Base-by-base conservation (phyloP, 2,329 filamentous ascomycete genomes). In the Pestalotiopsis sp. region DNA sequence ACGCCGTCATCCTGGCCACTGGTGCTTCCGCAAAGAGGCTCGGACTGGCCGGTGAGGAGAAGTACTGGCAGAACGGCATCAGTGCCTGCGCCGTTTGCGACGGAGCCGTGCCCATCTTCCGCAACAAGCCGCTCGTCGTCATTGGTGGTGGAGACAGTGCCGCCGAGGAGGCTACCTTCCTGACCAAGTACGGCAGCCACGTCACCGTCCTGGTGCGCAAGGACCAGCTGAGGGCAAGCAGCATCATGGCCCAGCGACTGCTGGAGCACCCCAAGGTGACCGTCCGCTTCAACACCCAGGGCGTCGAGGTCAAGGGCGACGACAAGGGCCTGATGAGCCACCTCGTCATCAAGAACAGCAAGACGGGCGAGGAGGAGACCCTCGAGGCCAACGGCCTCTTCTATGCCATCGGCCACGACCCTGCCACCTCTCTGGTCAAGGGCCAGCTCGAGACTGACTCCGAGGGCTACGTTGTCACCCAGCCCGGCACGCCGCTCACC, bases 41-140 rank as follows among this genome's bases (percentile, higher is more conserved):
- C 67, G 85, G 92, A 80, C 88, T 99, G 61, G 85, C 90, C 13
- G 97, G 96, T 67, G 96, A 99, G 85, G 93, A 97, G 67, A 93
- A 91, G 80, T 99, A 94, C 88, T 99, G 97, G 97, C 95, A 97
- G 80, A 96, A 93, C 80, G 96, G 96, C 74, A 94, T 99, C 79
- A 96, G 92, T 66, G 96, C 96, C 64, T 99, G 96, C 82, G 96
- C 96, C 41, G 96, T 99, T 63, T 99, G 96, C 83, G 96, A 99
- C 79, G 96, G 96, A 72, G 96, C 95, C 64, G 92, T 98, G 61
- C 96, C 96, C 70, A 98, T 99, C 81, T 99, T 97, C 91, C 90
- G 95, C 75, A 94, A 98, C 82, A 97, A 97, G 87, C 95, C 93
- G 9, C 87, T 99, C 67, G 93, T 95, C 56, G 96, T 99, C 64